Base-by-base conservation (phyloP, 2,329 filamentous ascomycete species). In the Pseudocercospora eumusae region DNA sequence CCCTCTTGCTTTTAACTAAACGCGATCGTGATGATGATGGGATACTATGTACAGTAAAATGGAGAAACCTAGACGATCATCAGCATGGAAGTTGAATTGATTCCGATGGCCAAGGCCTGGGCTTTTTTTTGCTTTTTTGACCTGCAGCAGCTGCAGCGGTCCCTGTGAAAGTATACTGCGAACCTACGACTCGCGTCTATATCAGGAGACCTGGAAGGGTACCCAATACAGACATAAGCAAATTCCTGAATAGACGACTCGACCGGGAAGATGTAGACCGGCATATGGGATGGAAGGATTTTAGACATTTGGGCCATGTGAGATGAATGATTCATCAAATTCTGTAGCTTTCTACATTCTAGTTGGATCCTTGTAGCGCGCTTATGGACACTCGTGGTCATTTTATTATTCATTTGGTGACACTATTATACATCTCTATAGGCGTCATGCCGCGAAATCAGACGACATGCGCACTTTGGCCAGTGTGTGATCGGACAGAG, bases 31-130 rank as follows among this genome's bases (percentile, higher is more conserved):
- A 31, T 11, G 25, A 27, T 27, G 25, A n/a, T n/a, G 28, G 28
- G 33, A 28, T n/a, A n/a, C n/a, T n/a, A n/a, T n/a, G n/a, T n/a
- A n/a, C n/a, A n/a, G n/a, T n/a, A n/a, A 10, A 9, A 27, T 31
- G 25, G 49, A 53, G 49, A 53, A 28, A 27, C 49, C 49, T 31
- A 53, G 49, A 55, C 18, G 52, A 55, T 55, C 52, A 55, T 40
- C 52, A 40, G 28, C 52, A 55, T 36, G 52, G 52, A 25, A 18
- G 28, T 31, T 31, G 28, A 31, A 31, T 31, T 9, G n/a, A 28
- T n/a, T 28, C 31, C 31, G 31, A 33, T 33, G 31, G 31, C 31
- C 31, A 33, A 33, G n/a, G 13, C 10, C 10, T 11, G 31, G 31
- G 31, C 13, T 18, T 21, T 45, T n/a, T n/a, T n/a, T n/a, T n/a